Conservation (phyloP, 164 flowering plant species). For the Vitis labrusca region DNA sequence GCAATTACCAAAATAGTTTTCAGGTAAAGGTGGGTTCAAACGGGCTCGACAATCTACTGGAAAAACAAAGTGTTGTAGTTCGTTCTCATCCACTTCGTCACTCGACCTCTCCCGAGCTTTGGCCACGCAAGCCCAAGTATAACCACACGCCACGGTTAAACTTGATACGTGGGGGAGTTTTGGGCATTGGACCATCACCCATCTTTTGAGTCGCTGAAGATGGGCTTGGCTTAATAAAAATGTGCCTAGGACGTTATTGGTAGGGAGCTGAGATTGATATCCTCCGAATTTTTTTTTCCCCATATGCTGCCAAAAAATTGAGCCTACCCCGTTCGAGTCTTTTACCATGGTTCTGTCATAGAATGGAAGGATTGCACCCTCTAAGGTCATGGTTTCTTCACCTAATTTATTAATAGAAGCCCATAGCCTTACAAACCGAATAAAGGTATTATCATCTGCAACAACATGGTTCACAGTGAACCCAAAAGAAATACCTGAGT, state of each 20-base stretch:
- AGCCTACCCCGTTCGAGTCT: neutral
- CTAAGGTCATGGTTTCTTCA: neutral
- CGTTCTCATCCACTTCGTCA: neutral
- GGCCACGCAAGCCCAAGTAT: slow-evolving; percentile 26
- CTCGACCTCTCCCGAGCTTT: slow-evolving; percentile 5
- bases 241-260: neutral
- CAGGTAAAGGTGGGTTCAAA: slow-evolving; percentile 23
- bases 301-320: no score
- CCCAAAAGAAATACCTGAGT: slow-evolving; percentile 22
- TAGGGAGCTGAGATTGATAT: no score
- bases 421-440: slow-evolving; percentile 21
- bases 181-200: neutral
- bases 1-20: slow-evolving; percentile 35
- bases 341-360: slow-evolving; percentile 6
- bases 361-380: neutral
- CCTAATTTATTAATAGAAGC: slow-evolving; percentile 8
- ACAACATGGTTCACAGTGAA: slow-evolving; percentile 9
- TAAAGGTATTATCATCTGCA: slow-evolving; percentile 4
- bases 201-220: slow-evolving; percentile 2
- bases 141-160: slow-evolving; percentile 25
- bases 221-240: slow-evolving; percentile 4
- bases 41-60: slow-evolving; percentile 25
- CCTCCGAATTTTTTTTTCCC: no score
- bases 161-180: slow-evolving; percentile 17
- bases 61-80: slow-evolving; percentile 7